Base-by-base conservation (phyloP, 257 asterid genomes). In the Rehmannia glutinosa region DNA sequence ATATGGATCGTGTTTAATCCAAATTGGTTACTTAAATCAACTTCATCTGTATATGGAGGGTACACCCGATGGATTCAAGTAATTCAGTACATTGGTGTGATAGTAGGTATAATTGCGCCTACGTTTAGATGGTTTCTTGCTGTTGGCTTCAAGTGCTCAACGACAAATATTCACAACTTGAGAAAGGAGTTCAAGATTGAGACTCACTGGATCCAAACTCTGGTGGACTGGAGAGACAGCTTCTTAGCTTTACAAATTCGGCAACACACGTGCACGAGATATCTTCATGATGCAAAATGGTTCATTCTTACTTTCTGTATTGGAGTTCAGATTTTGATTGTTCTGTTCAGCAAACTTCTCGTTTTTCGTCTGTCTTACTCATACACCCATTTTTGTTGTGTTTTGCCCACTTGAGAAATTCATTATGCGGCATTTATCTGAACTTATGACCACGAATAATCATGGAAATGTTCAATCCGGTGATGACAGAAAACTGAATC, bases 151-250 rank as follows among this genome's bases (percentile, higher is more conserved):
- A 68, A 38, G 19, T 53, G 68, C 49, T 70, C n/a, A n/a, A n/a
- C 45, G 8, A 8, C 16, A 36, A 49, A 2, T 32, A 58, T 41
- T 33, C 32, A 16, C 2, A 51, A 19, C 62, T 58, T 28, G 4
- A 54, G 11, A 17, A 60, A 52, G 2, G 66, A 64, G 27, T 21
- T 67, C 33, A 42, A 35, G 61, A 66, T 73, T 0, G 81, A 80
- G 49, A 2, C 25, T 3, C 68, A 78, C 55, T n/a, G n/a, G n/a
- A n/a, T n/a, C n/a, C n/a, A n/a, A n/a, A n/a, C n/a, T n/a, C n/a
- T n/a, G n/a, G n/a, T 70, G 51, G 70, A 75, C 17, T 80, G 82
- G 89, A 83, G 75, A 61, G 79, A 81, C 6, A 75, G 71, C 17
- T 66, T 75, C 21, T 25, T 71, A 17, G 52, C 60, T 53, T 46